Evolutionary conservation across 73 alveolate species (phyloP), one percentile per base, ranked within the genome.

Genomic region (Breviolum minutum): DNA sequence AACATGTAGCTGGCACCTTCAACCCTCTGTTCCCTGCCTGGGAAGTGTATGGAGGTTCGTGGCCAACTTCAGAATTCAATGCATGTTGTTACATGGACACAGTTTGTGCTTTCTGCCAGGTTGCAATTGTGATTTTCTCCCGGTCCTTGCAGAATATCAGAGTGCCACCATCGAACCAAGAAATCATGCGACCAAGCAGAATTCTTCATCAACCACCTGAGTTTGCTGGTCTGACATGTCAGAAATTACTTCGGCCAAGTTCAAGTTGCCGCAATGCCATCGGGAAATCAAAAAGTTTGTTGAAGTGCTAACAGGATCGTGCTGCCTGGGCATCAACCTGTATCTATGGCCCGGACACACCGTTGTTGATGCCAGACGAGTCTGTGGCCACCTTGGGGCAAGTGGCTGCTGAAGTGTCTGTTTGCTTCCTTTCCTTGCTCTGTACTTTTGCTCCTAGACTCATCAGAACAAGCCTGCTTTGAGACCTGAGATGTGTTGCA

Each of bases 311-410:
- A 40, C 54, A 40, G 54, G 54, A 40, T 40, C 3, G 54, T 40
- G 54, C 54, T 12, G 81, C 26, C 29, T 16, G 4, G 10, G 81
- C 26, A 71, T 20, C 10, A 71, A 20, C 40, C 19, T 30, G 26
- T 71, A 20, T 71, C 27, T 29, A 73, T 63, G 32, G 14, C 62
- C 92, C 76, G 27, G 63, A 24, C 99, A 94, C 99, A 24, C 99
- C 99, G 68, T 94, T 94, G 99, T 94, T 94, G 94, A 94, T 94
- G 83, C 99, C 99, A 20, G 94, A 79, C 20, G 99, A 94, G 81
- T 94, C 99, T 7, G 99, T 94, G 70, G 99, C 99, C 61, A 94
- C 99, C 94, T 92, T 13, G 32, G 32, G 13, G 30, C 62, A 13
- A 19, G 61, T n/a, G n/a, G n/a, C n/a, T n/a, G n/a, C 68, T 76